A percentile compares a stretch with the other conserved stretches of the same genome.
These are phyloP conservation scores for Mycosphaerella sp. DNA, from an alignment of 2,329 filamentous ascomycete genomes.

Conservation along the genomic window DNA sequence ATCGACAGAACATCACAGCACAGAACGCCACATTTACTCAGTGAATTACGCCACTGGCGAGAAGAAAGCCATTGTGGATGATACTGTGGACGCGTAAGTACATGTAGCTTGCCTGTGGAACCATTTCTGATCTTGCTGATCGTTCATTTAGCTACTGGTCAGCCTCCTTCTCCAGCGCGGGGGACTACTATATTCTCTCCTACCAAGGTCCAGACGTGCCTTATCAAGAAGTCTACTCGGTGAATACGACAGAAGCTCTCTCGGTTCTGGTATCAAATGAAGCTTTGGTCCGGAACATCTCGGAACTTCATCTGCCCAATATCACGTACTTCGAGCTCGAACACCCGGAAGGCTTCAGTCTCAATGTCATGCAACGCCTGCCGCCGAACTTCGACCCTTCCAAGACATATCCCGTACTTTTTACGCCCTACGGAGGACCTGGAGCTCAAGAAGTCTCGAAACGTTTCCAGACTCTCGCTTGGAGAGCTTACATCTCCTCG, in stretches of 20 bases:
- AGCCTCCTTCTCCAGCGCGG: constrained; percentile 58
- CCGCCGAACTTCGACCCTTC: constrained; percentile 57
- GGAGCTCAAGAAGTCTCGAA: constrained; percentile 58
- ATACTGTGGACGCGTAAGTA: constrained; percentile 47
- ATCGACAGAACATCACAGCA: constrained; percentile 60
- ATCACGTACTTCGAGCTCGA: constrained; percentile 58
- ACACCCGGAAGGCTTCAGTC: constrained; percentile 54
- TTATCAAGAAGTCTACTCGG: constrained; percentile 60
- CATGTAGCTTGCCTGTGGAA: too few species aligned
- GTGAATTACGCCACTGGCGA: constrained; percentile 53
- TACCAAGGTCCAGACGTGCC: constrained; percentile 63
- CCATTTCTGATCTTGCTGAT: too few species aligned
- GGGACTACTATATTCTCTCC: constrained; percentile 59
- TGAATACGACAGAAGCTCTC: constrained; percentile 51
- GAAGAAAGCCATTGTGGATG: constrained; percentile 57
- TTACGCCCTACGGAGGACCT: constrained; percentile 64
- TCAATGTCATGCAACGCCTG: constrained; percentile 61
- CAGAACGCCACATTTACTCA: constrained; percentile 62
- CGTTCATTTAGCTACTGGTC: constrained; percentile 42
- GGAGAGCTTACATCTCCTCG: constrained; percentile 59
- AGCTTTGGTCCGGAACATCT: constrained; percentile 50
- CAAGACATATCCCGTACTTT: constrained; percentile 61
- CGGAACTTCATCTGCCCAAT: constrained; percentile 57
- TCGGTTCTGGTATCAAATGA: constrained; percentile 57
- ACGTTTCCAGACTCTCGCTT: constrained; percentile 50